Base-by-base conservation (phyloP, 306 rosid genomes). In the Prunus mongolica region DNA sequence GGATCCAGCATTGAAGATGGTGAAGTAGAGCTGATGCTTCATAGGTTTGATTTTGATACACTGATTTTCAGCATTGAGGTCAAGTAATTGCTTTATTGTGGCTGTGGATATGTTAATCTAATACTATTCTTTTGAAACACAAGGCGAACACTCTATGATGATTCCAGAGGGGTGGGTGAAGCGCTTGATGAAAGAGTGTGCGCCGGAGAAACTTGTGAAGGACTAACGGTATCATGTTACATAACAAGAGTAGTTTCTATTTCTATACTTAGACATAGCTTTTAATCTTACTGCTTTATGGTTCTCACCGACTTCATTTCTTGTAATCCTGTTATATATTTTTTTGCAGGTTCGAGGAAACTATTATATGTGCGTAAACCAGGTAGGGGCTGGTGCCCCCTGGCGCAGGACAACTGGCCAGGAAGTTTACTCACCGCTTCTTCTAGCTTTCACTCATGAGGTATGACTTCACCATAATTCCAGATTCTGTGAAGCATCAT, bases 1-100 rank as follows among this genome's bases (percentile, higher is more conserved):
- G 98, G 91, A 80, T 73, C 91, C 56, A 94, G 97, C 86, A 87
- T 94, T 68, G 52, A 77, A 55, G 97, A 94, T 68, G 98, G 98
- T 56, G 85, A 94, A 79, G 58, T 94, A 68, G 98, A 94, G 82
- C 72, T 94, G 28, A 94, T 94, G 98, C 88, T 94, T 69, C 98
- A 94, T 41, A 94, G 98, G 98, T 91, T 79, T 38, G 67, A 52
- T 25, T 73, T 46, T 49, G 16, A 32, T 11, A 22, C 19, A 47
- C 32, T 25, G 6, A 25, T 65, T 49, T 57, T 52, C 49, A 69
- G 45, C 65, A 45, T 79, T 64, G 22, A 49, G 47, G 32, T 73
- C 69, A 65, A 18, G 25, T 32, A 55, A 64, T 18, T 52, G 20
- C 57, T 32, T 34, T 63, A 60, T 22, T 15, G 8, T 54, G 57